Evolutionary conservation across 1,284 basidiomycete genomes (phyloP), one percentile per base, ranked within the genome.

Genomic region (Leccinum pallidistipes): DNA sequence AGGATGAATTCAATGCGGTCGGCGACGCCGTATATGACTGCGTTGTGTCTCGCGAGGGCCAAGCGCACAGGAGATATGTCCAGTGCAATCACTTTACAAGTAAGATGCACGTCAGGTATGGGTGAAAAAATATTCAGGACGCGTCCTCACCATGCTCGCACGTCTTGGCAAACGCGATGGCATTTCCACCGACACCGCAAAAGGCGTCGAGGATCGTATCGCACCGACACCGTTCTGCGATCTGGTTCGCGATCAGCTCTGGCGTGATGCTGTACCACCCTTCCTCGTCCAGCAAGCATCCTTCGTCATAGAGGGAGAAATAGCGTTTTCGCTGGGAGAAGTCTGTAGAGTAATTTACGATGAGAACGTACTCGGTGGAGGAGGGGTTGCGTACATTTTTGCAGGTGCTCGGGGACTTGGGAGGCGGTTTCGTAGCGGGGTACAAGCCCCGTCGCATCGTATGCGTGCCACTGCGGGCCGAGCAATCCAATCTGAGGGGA

Each of bases 191-290:
- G 0, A 98, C 96, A 0, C 97, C 97, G 71, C 95, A 98, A 72
- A 98, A 99, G 1, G 95, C 94, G 71, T 99, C 97, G 29, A 97
- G 79, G 56, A 96, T 81, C 3, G 87, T 88, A 66, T 88, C 88
- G 68, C 90, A 95, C 27, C 90, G 83, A 79, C 96, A 97, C 31
- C 96, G 80, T 65, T 95, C 90, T 0, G 97, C 97, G 55, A 98
- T 97, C 71, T 95, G 94, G 63, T 85, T 78, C 3, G 97, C 97
- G 16, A 99, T 89, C 38, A 83, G 82, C 70, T 99, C 96, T 0
- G 97, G 97, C 0, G 97, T 99, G 58, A 99, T 89, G 62, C 93
- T 95, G 76, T 91, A 99, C 97, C 97, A 99, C 3, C 95, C 96
- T 75, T 95, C 92, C 68, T 89, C 86, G 65, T 95, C 92, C 3